Evolutionary conservation across 129 eudicot species (phyloP).

Genomic region (Chrysanthemum lavandulifolium): DNA sequence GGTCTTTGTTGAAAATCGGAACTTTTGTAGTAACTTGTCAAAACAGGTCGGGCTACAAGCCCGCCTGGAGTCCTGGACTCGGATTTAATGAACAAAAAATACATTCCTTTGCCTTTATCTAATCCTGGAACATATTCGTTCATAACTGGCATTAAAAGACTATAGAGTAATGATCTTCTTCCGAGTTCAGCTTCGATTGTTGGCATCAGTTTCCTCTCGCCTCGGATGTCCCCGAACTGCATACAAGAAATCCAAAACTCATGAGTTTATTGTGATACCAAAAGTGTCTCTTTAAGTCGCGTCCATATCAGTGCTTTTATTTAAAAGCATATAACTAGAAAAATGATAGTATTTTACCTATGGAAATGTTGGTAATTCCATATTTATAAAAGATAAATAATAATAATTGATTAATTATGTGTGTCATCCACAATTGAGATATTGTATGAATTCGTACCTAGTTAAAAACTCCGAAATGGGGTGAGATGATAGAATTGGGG

Average conservation of each 20-base stretch:
- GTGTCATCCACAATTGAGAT: too few relatives aligned
- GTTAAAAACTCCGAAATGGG: conserved; percentile 82
- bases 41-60: conserved; percentile 67
- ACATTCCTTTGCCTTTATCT: conserved; percentile 84
- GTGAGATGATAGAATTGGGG: conserved; percentile 62
- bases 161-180: conserved; percentile 56
- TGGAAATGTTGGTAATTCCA: too few relatives aligned
- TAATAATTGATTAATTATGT: too few relatives aligned
- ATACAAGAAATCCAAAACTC: not conserved
- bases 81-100: conserved; percentile 65
- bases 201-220: conserved; percentile 81
- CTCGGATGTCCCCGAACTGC: conserved; percentile 83
- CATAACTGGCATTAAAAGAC: conserved; percentile 73
- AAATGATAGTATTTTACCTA: too few relatives aligned
- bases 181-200: conserved; percentile 67
- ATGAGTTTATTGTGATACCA: too few relatives aligned
- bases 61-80: conserved; percentile 77
- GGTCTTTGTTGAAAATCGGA: conserved; percentile 60
- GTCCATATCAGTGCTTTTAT: too few relatives aligned
- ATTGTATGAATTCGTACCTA: conserved; percentile 34
- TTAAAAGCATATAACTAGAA: too few relatives aligned
- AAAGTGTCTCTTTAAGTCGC: too few relatives aligned
- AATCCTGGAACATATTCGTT: conserved; percentile 66
- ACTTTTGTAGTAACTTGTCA: conserved; percentile 75
- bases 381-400: too few relatives aligned